phyloP scores from a whole-genome alignment of 2,329 filamentous ascomycete species.

The Cordyceps cicadae region DNA sequence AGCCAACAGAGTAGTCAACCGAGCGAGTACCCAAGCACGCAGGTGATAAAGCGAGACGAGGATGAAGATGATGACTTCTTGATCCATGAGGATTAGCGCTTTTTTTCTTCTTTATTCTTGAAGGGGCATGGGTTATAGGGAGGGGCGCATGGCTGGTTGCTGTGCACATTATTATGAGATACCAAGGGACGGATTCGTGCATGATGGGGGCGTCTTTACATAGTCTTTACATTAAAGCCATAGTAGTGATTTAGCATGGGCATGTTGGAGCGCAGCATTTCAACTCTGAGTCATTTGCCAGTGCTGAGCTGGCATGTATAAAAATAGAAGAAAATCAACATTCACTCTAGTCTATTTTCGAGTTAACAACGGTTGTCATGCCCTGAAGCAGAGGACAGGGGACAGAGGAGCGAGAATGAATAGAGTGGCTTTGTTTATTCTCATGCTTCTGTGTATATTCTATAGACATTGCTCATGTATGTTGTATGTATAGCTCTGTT shows the following conservation, averaged over 20 bases:
- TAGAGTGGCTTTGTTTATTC: not conserved
- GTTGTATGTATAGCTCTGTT: not conserved
- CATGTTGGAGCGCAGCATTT: not conserved
- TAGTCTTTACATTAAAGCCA: not conserved
- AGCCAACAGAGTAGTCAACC: constrained; percentile 42
- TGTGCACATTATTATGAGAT: not conserved
- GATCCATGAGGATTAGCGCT: constrained; percentile 32
- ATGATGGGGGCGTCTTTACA: not conserved
- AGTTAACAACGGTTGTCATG: not conserved
- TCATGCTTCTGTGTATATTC: not conserved
- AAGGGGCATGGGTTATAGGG: not conserved
- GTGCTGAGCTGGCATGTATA: not conserved
- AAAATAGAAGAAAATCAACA: not conserved
- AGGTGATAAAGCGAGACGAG: constrained; percentile 31
- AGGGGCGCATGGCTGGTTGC: not conserved
- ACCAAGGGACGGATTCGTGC: not conserved
- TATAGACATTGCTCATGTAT: not conserved
- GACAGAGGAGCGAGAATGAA: not conserved
- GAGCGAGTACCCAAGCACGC: constrained; percentile 48
- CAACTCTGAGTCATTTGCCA: not conserved
- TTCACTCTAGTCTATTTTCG: not conserved
- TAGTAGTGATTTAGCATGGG: not conserved
- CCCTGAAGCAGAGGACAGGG: not conserved
- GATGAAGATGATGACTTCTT: constrained; percentile 22
- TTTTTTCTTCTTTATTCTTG: not conserved